Base-by-base conservation (phyloP, 208 protist genomes). In the Eutreptiella sp. region DNA sequence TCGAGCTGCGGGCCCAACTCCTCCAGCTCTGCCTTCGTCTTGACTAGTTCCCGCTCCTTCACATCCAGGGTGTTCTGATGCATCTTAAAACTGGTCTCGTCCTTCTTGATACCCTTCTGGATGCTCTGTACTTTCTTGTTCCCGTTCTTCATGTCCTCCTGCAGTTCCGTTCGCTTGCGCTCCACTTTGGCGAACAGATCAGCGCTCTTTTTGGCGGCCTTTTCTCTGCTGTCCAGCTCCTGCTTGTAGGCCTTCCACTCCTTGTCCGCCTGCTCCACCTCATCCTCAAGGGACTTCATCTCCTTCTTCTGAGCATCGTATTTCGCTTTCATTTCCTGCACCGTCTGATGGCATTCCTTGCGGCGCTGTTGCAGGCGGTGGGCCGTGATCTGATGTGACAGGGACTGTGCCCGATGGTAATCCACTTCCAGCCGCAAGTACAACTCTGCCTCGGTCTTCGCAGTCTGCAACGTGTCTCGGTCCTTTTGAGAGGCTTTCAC, bases 401-500 rank as follows among this genome's bases (percentile, higher is more conserved):
- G 75, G 35, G 90, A 87, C 19, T 92, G 75, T 23, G 81, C 86
- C 45, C 88, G 79, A 39, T 94, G 73, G 1, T 95, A 71, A 29
- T 97, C 80, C 43, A 89, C 85, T 66, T 96, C 89, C 47, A 94
- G 89, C 9, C 68, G 82, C 2, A 98, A 69, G 62, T 95, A 98
- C 34, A 75, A 83, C 45, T 94, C 73, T 5, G 94, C 92, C 34
- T 95, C 91, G 58, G 82, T 75, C 72, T 96, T 97, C 28, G 90
- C 80, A 36, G 76, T 89, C 63, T 96, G 81, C n/a, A 94, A 73
- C 3, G 79, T 77, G 38, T 94, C 87, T 16, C 86, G 80, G 50
- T 99, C 96, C 34, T 93, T 87, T 59, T 93, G 89, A 11, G 88
- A 76, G 2, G 89, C 77, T n/a, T 93, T 88, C 39, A 97, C 71